Conservation (phyloP, 495 filamentous ascomycete species). For the Durotheca rogersii region DNA sequence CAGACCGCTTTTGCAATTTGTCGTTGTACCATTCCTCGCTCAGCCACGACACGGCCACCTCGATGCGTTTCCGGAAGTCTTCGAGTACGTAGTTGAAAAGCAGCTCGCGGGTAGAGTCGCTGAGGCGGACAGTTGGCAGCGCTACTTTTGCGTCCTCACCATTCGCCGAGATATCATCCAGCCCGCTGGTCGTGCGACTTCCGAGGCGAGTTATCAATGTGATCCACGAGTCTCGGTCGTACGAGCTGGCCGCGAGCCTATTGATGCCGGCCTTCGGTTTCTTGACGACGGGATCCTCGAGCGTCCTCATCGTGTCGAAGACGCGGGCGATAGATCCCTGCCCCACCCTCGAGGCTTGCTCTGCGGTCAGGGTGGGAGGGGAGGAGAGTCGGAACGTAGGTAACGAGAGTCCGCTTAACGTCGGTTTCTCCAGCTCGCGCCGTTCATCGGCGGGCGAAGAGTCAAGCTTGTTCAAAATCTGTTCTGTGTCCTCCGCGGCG, state of each 20-base stretch:
- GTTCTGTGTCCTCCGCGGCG: slow-evolving; percentile 67
- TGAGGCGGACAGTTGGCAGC: slow-evolving; percentile 45
- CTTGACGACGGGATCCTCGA: slow-evolving; percentile 57
- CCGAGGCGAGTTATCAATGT: slow-evolving; percentile 83
- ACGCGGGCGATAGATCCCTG: slow-evolving; percentile 70
- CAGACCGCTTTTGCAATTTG: slow-evolving; percentile 55
- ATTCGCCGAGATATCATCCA: slow-evolving; percentile 59
- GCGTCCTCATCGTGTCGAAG: slow-evolving; percentile 69
- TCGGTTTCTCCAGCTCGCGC: slow-evolving; percentile 31
- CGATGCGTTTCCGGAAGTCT: slow-evolving; percentile 85
- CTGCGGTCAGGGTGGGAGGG: slow-evolving; percentile 68
- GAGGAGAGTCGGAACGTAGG: slow-evolving; percentile 75
- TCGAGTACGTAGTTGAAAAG: slow-evolving; percentile 82
- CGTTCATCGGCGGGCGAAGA: slow-evolving; percentile 56
- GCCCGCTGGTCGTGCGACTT: slow-evolving; percentile 70
- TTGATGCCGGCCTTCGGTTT: slow-evolving; percentile 69
- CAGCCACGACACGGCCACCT: slow-evolving; percentile 84
- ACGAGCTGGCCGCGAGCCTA: slow-evolving; percentile 78
- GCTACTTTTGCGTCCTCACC: slow-evolving; percentile 42
- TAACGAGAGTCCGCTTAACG: slow-evolving; percentile 42
- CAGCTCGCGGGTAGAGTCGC: slow-evolving; percentile 71
- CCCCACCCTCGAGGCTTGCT: slow-evolving; percentile 66
- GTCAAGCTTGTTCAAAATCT: slow-evolving; percentile 69
- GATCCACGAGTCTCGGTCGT: slow-evolving; percentile 89
- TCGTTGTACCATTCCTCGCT: slow-evolving; percentile 99